Conservation (phyloP, 1,284 basidiomycete species). For the Schizophyllum commune region DNA sequence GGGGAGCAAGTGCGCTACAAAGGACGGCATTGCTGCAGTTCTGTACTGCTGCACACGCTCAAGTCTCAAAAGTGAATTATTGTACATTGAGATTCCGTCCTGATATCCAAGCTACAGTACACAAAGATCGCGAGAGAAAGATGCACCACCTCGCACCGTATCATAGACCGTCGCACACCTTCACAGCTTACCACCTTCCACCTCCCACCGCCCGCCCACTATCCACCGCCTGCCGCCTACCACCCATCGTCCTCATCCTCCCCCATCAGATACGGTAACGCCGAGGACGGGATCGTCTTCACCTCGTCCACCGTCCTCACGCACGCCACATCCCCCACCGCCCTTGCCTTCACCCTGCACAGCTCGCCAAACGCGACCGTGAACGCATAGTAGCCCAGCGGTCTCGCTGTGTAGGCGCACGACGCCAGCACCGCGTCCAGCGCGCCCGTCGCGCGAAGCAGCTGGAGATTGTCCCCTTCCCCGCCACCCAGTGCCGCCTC, state of each 20-base stretch:
- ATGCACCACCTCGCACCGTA: no score
- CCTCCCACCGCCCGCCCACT: neutral
- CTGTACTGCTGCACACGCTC: no score
- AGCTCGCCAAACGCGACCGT: slow-evolving; percentile 35
- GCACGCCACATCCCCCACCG: slow-evolving; percentile 24
- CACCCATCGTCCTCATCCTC: neutral
- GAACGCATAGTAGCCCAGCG: slow-evolving; percentile 17
- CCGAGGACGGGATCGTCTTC: slow-evolving; percentile 20
- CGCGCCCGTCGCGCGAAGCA: neutral
- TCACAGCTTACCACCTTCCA: neutral
- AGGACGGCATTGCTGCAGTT: no score
- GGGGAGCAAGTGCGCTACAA: no score
- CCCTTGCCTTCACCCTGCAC: slow-evolving; percentile 38
- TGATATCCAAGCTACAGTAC: no score
- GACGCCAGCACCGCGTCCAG: neutral
- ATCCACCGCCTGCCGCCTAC: no score
- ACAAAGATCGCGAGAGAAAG: no score
- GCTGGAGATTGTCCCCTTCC: neutral
- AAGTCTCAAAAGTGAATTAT: no score
- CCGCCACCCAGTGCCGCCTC: neutral
- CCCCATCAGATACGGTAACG: neutral
- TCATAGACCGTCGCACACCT: no score
- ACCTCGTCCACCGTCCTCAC: slow-evolving; percentile 29
- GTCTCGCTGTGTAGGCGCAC: neutral
- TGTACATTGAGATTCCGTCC: no score